Evolutionary conservation across 345 rosid genomes (phyloP), one percentile per base, ranked within the genome.

Genomic region (Rhizophora mangle): DNA sequence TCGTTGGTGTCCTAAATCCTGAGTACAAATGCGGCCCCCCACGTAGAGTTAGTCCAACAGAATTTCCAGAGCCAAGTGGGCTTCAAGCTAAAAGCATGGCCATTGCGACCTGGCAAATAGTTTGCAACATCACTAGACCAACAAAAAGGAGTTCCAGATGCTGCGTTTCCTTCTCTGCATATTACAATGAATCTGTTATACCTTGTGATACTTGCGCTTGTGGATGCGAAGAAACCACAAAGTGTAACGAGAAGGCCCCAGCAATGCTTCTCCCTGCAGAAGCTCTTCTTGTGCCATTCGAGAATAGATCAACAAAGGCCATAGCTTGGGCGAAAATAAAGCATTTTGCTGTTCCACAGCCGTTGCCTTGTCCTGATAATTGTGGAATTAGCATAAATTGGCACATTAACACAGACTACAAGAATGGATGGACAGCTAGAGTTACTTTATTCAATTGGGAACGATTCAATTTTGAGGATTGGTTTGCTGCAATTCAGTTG

Each of bases 151-250:
- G 82, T 32, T 59, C 96, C 5, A 78, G 78, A 60, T 95, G 96
- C 64, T 95, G 99, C 49, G 99, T 92, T 19, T 90, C 99, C 0
- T 95, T 88, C 85, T 88, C 98, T 15, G 96, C 99, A 11, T 95
- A 80, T 64, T 95, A 90, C 82, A 95, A 85, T 52, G 85, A 77
- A 19, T 88, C 96, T 3, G 87, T 81, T 4, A 69, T 95, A 51
- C 99, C 99, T 3, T 95, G 99, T 73, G 81, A 74, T 37, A 90
- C 99, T 4, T 92, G 99, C 15, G 97, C 99, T 22, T 95, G 99
- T 8, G 99, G 98, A 16, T 92, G 98, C 64, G 54, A 63, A 0
- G 53, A 63, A 0, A 16, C 68, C 19, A 22, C n/a, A 0, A 80
- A 70, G 3, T 95, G 99, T 56, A 81, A 86, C 63, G 75, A 87